phyloP scores from a whole-genome alignment of 2,329 filamentous ascomycete genomes.

The Aspergillus aculeatus region DNA sequence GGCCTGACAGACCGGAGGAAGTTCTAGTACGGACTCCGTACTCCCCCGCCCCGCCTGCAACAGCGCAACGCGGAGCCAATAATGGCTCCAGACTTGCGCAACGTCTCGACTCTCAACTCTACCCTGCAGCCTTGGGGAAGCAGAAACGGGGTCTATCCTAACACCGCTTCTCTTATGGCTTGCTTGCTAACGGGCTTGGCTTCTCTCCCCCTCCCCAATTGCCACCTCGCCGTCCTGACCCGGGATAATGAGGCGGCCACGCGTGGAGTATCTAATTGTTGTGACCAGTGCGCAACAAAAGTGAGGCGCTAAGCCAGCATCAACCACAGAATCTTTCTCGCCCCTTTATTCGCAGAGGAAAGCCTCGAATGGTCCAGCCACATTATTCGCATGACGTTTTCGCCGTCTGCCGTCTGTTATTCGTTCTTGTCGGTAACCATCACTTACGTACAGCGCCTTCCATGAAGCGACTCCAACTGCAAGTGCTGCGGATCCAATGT shows the following conservation, averaged over 20 bases:
- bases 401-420: neutral
- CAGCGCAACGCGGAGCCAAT: slow-evolving; percentile 4
- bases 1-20: too few species aligned
- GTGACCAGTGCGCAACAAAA: slow-evolving; percentile 18
- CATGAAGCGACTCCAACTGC: neutral
- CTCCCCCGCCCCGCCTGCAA: neutral
- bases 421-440: neutral
- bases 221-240: slow-evolving; percentile 7
- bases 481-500: neutral
- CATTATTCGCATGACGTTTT: slow-evolving; percentile 8
- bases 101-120: neutral
- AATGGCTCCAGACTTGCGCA: neutral
- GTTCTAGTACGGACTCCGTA: neutral
- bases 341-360: slow-evolving; percentile 13
- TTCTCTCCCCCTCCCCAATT: slow-evolving; percentile 6
- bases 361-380: slow-evolving; percentile 8
- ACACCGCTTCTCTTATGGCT: slow-evolving; percentile 15
- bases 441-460: neutral
- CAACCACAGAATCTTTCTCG: slow-evolving; percentile 6
- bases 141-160: slow-evolving; percentile 6
- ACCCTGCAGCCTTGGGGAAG: neutral
- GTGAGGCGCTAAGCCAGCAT: slow-evolving; percentile 23
- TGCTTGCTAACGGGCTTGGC: slow-evolving; percentile 12
- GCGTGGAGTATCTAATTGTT: slow-evolving; percentile 14
- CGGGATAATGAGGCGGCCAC: slow-evolving; percentile 24